Conservation (phyloP, 768 basidiomycete species). For the Kwoniella sp. region DNA sequence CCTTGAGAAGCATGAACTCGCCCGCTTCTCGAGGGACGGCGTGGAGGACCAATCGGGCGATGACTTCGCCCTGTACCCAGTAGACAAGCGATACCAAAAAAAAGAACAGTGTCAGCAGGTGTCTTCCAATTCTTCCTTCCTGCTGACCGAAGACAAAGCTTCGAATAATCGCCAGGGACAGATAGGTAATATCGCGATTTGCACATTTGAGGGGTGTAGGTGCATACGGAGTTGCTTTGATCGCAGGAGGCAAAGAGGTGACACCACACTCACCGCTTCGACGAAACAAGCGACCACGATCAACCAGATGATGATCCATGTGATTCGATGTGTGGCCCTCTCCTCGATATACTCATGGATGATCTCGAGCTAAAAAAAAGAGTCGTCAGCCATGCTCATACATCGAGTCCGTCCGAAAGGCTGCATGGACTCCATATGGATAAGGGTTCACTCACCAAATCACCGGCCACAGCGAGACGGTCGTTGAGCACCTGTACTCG, state of each 20-base stretch:
- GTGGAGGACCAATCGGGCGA: conserved; percentile 50
- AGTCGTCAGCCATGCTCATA: conserved; percentile 38
- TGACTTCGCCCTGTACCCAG: conserved; percentile 46
- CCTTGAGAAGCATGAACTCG: conserved; percentile 38
- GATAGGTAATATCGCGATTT: too few species aligned
- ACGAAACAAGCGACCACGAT: conserved; percentile 89
- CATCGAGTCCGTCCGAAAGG: neutral
- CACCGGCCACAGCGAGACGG: conserved; percentile 80
- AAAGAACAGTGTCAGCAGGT: neutral
- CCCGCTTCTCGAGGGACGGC: conserved; percentile 38
- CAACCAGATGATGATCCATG: conserved; percentile 80
- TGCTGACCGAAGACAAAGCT: too few species aligned
- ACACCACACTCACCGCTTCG: conserved; percentile 63
- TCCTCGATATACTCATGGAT: conserved; percentile 93
- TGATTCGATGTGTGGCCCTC: conserved; percentile 85
- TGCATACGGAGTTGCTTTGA: too few species aligned
- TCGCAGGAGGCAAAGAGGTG: too few species aligned
- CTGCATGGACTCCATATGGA: too few species aligned
- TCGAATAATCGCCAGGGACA: too few species aligned
- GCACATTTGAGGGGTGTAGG: too few species aligned
- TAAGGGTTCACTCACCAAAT: conserved; percentile 61
- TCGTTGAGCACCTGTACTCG: conserved; percentile 85
- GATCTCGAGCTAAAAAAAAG: conserved; percentile 68
- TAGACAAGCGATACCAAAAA: neutral
- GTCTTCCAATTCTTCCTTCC: too few species aligned